Conservation (phyloP, 192 early-diverging fungal species). For the Backusella parvicylindrica region DNA sequence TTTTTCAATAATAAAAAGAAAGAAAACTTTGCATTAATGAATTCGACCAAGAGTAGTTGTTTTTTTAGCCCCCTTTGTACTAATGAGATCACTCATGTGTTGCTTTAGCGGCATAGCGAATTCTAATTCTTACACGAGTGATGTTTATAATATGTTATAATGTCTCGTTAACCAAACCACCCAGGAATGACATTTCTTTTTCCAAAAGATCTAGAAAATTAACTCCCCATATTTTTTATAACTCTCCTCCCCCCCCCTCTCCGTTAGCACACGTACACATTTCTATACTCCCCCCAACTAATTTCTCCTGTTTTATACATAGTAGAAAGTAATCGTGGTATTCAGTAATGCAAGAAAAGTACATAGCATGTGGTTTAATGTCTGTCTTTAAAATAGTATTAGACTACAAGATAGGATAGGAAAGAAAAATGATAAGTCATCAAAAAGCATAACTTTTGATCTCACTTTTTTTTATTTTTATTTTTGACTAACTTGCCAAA, state of each 20-base stretch:
- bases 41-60: background rate
- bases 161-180: background rate
- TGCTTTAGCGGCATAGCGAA: background rate
- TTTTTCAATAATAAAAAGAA: background rate
- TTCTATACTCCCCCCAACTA: background rate
- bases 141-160: background rate
- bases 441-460: background rate
- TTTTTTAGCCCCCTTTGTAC: background rate
- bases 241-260: background rate
- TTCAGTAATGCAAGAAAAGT: background rate
- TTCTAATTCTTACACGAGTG: background rate
- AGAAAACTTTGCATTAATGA: slow-evolving; percentile 1
- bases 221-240: background rate
- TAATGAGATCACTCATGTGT: background rate
- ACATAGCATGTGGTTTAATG: background rate
- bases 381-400: background rate
- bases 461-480: background rate
- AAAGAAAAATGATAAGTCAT: background rate
- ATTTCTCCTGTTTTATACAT: background rate
- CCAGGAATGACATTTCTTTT: background rate
- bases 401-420: background rate
- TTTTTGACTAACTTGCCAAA: background rate
- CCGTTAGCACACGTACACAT: background rate
- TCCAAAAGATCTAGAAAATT: background rate
- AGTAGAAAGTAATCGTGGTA: background rate